Evolutionary conservation across 139 green algal genomes (phyloP).

Genomic region (Protoeuglena noctilucae): DNA sequence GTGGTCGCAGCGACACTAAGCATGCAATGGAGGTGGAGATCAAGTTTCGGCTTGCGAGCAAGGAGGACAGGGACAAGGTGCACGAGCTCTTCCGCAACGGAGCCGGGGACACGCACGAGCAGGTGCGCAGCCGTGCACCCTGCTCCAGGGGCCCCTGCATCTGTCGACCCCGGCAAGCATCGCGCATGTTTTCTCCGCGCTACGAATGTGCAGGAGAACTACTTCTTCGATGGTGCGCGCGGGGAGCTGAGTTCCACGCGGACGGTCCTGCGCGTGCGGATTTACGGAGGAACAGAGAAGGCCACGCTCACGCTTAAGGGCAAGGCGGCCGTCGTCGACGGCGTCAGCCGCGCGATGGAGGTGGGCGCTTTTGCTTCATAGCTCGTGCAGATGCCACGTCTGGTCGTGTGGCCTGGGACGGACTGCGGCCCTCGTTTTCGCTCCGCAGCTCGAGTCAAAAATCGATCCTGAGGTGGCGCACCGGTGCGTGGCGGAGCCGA

Average conservation of each 20-base stretch:
- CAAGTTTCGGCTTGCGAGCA: conserved; percentile 64
- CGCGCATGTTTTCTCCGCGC: too few species aligned
- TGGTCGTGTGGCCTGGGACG: not conserved
- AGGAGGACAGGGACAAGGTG: conserved; percentile 41
- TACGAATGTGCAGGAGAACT: conserved; percentile 73
- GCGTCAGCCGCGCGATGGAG: conserved; percentile 58
- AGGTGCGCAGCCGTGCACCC: too few species aligned
- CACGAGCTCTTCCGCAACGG: conserved; percentile 22
- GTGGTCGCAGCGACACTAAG: conserved; percentile 1
- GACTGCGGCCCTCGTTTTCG: too few species aligned
- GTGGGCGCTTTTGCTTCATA: conserved; percentile 38
- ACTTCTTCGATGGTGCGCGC: conserved; percentile 78
- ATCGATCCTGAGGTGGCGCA: not conserved
- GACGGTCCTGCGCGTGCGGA: conserved; percentile 61
- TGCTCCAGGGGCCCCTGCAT: conserved; percentile 5
- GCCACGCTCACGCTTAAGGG: conserved; percentile 72
- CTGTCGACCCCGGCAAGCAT: too few species aligned
- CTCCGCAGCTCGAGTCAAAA: too few species aligned
- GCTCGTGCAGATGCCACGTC: not conserved
- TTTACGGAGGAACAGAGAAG: conserved; percentile 61
- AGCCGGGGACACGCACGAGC: not conserved
- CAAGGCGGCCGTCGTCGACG: conserved; percentile 54
- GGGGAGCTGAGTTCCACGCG: conserved; percentile 50
- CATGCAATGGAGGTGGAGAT: conserved; percentile 63
- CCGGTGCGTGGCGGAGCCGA: not conserved